Evolutionary conservation across 2,329 filamentous ascomycete species (phyloP).

Genomic region (Waltergamsia citrina): DNA sequence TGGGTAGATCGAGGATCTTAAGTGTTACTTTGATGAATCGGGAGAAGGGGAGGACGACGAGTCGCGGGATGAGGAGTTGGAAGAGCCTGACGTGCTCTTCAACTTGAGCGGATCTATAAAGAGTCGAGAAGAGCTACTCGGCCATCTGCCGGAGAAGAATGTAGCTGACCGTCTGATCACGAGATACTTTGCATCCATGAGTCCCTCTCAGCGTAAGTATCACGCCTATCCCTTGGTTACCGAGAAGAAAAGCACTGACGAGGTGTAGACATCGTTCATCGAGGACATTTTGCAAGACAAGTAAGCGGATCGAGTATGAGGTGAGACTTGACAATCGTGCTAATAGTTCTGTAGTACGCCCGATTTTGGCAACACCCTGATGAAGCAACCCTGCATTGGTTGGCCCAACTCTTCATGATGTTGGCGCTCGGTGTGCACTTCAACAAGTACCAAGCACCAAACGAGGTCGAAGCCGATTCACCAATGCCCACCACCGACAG

Average conservation of each 20-base stretch:
- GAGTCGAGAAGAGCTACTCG: slow-evolving; percentile 35
- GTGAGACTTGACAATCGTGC: not conserved
- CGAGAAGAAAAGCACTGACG: slow-evolving; percentile 25
- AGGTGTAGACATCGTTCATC: not conserved
- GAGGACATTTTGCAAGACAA: not conserved
- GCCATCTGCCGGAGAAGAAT: slow-evolving; percentile 33
- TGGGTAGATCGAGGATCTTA: slow-evolving; percentile 46
- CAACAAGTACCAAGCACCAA: slow-evolving; percentile 30
- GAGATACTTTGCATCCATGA: slow-evolving; percentile 43
- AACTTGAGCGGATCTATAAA: slow-evolving; percentile 25
- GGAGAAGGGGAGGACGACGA: slow-evolving; percentile 23
- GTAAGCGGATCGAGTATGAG: not conserved
- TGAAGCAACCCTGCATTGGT: slow-evolving; percentile 30
- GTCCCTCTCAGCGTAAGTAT: slow-evolving; percentile 28
- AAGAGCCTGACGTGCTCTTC: slow-evolving; percentile 32
- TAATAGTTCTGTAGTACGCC: slow-evolving; percentile 15
- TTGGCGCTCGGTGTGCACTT: slow-evolving; percentile 32
- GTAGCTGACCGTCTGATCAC: slow-evolving; percentile 40
- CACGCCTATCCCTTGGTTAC: not conserved
- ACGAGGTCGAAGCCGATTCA: slow-evolving; percentile 32
- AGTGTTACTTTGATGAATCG: slow-evolving; percentile 44
- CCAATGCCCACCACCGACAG: slow-evolving; percentile 29
- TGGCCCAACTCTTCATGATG: slow-evolving; percentile 41
- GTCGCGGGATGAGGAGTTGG: slow-evolving; percentile 20
- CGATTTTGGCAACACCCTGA: slow-evolving; percentile 37